Evolutionary conservation across 441 rosid species (phyloP), one percentile per base, ranked within the genome.

Genomic region (Erysimum pusillum): DNA sequence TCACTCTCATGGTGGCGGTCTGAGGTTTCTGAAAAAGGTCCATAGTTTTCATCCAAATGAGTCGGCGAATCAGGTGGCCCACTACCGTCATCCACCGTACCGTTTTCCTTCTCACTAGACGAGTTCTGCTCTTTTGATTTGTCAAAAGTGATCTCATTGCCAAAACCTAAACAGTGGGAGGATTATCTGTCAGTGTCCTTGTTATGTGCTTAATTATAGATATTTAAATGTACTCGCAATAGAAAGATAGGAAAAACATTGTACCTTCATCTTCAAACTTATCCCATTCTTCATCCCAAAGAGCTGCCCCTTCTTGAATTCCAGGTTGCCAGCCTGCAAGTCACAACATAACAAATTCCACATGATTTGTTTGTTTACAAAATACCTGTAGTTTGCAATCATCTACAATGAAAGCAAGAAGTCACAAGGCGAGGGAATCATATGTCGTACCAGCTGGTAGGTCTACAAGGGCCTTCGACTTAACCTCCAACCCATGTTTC

Each of bases 221-320:
- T n/a, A 20, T 48, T 32, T 32, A 56, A 31, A 63, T 69, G 65
- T 76, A 25, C 13, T 11, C n/a, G 32, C 67, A 58, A 69, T 20
- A 69, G 10, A 48, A 68, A 49, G 49, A 36, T 41, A 28, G 38
- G 31, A 5, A n/a, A 58, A 28, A 22, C 64, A 71, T 49, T 74
- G 80, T 83, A 90, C 99, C 98, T 86, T 89, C 97, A 87, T 96
- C 99, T 85, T 91, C 97, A 83, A 96, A 93, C 81, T 96, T 93
- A 80, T 96, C 99, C 97, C 99, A 96, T 17, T 93, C 99, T 86
- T 96, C 99, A 87, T 93, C 97, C 99, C 99, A 96, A 42, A 86
- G 81, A 76, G 89, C 89, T 49, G 98, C 97, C 61, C 83, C 87
- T 83, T 87, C 98, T 78, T 84, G 96, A 80, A 96, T 82, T 73